Evolutionary conservation across 192 early-diverging fungal genomes (phyloP).

Genomic region (Backusella tarrabulga): DNA sequence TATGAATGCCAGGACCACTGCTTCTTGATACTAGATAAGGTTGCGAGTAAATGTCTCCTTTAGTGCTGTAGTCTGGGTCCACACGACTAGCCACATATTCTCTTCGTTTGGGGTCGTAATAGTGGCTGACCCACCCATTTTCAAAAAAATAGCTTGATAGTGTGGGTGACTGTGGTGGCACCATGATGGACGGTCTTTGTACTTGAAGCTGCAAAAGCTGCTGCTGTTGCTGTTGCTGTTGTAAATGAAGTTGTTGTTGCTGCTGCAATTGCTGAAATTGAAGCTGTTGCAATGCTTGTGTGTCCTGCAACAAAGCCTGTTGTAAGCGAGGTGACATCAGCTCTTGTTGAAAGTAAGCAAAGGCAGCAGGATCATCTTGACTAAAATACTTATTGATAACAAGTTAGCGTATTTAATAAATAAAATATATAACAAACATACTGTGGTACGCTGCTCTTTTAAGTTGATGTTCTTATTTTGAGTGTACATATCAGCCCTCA

Average conservation of each 20-base stretch:
- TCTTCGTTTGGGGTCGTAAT: conserved; percentile 27
- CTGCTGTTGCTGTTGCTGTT: conserved; percentile 43
- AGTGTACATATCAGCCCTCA: not conserved
- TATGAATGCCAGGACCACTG: not conserved
- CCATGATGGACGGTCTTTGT: conserved; percentile 48
- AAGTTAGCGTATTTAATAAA: not conserved
- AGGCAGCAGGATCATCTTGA: conserved; percentile 29
- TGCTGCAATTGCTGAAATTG: conserved; percentile 30
- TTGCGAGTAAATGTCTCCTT: not conserved
- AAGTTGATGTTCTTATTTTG: not conserved
- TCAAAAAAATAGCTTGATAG: conserved; percentile 49
- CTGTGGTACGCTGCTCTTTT: not conserved
- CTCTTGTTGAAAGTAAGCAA: conserved; percentile 32
- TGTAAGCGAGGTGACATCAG: conserved; percentile 17
- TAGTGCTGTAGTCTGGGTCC: conserved; percentile 10
- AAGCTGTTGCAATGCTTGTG: conserved; percentile 11
- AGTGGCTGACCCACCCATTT: conserved; percentile 42
- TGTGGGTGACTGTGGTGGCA: conserved; percentile 54
- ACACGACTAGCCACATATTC: conserved; percentile 22
- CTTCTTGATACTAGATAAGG: not conserved
- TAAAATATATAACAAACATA: not conserved
- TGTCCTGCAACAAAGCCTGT: conserved; percentile 1
- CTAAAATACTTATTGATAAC: not conserved
- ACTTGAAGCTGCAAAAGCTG: conserved; percentile 35
- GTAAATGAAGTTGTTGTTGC: conserved; percentile 49